A percentile compares a stretch with the other conserved stretches of the same genome.
These are phyloP conservation scores for Chlorella vulgaris DNA, from an alignment of 139 green algal genomes.

Conservation along the genomic window DNA sequence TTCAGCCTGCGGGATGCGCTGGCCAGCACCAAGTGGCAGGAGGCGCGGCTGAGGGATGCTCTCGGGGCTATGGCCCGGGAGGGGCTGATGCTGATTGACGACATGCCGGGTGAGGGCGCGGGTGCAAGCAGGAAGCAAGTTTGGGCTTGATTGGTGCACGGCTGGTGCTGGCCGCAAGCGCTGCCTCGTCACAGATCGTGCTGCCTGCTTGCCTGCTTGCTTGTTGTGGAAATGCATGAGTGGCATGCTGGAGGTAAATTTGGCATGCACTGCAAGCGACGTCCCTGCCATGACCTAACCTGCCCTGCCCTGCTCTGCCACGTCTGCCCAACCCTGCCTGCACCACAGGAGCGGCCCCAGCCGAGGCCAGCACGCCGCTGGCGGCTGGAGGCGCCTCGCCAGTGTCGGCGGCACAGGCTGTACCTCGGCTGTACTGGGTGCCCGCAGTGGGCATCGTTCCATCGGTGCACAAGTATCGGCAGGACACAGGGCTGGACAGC, in stretches of 20 bases:
- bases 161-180: too few relatives aligned
- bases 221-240: too few relatives aligned
- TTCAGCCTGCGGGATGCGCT: constrained; percentile 25
- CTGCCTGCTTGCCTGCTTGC: too few relatives aligned
- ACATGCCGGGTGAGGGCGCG: constrained; percentile 32
- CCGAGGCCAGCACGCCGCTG: not conserved
- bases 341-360: not conserved
- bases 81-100: constrained; percentile 81
- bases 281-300: too few relatives aligned
- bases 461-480: not conserved
- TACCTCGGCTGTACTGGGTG: constrained; percentile 43
- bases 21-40: constrained; percentile 28
- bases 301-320: not conserved
- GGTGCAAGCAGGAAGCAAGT: not conserved
- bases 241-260: too few relatives aligned
- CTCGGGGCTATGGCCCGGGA: constrained; percentile 59
- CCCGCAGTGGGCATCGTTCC: constrained; percentile 32
- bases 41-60: constrained; percentile 35
- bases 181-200: too few relatives aligned
- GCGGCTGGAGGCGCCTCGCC: not conserved
- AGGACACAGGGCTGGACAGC: not conserved
- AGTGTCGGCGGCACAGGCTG: not conserved
- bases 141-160: too few relatives aligned
- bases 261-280: too few relatives aligned
- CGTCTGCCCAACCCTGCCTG: not conserved